Evolutionary conservation across 257 asterid genomes (phyloP).

Genomic region (Coffea eugenioides): DNA sequence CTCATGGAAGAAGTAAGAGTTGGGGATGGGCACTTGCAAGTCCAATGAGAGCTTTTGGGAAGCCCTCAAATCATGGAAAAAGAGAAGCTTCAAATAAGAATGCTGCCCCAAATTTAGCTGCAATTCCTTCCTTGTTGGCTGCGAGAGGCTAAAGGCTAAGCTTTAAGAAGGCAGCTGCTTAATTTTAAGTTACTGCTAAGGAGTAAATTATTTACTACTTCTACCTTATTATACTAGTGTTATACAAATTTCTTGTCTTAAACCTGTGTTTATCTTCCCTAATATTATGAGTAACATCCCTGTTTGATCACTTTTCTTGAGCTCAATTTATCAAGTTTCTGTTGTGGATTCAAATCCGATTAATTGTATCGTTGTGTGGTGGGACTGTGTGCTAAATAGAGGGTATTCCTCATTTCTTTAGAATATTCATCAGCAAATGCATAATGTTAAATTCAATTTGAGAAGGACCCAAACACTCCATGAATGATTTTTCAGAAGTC

Average conservation of each 20-base stretch:
- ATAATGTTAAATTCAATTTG: constrained; percentile 10
- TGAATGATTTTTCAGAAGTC: not conserved
- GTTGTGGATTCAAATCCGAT: constrained; percentile 28
- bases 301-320: constrained; percentile 26
- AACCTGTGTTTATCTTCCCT: constrained; percentile 35
- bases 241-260: constrained; percentile 40
- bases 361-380: constrained; percentile 13
- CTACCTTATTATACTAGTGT: constrained; percentile 22
- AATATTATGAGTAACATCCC: constrained; percentile 27
- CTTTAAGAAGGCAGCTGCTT: not conserved
- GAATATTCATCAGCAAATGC: constrained; percentile 5
- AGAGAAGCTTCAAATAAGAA: constrained; percentile 55
- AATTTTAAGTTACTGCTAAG: constrained; percentile 9
- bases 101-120: constrained; percentile 67
- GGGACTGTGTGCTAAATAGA: constrained; percentile 9
- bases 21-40: constrained; percentile 99
- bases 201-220: constrained; percentile 18
- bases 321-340: constrained; percentile 16
- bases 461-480: not conserved
- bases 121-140: constrained; percentile 82
- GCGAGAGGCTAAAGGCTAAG: constrained; percentile 49
- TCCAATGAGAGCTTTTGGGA: constrained; percentile 90
- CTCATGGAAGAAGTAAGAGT: constrained; percentile 84
- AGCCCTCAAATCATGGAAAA: constrained; percentile 50
- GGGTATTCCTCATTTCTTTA: constrained; percentile 13